Evolutionary conservation across 768 basidiomycete species (phyloP), one percentile per base, ranked within the genome.

Genomic region (Termitomyces sp.): DNA sequence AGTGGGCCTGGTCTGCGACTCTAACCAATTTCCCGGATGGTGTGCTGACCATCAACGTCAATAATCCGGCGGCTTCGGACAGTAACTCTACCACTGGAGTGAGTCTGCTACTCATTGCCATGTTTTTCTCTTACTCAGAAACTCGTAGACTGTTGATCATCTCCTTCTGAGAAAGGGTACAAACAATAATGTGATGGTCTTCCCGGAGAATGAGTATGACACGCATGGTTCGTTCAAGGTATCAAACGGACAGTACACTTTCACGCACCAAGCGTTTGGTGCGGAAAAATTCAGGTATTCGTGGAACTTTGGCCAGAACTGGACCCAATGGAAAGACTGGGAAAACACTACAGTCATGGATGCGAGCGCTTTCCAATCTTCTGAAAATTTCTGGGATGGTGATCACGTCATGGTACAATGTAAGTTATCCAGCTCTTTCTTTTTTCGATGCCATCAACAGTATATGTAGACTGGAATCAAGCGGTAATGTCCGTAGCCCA

Each of bases 351-450:
- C 90, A 1, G 78, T 73, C 0, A 82, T 96, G 55, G 77, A 87
- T 55, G 67, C 81, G 9, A 72, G 70, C n/a, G 60, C 82, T 11
- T 89, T 94, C 70, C 65, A 71, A 16, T 73, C 73, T 45, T 67
- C 73, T 22, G 71, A 71, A 16, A 72, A 76, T 36, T 94, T 86
- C 72, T 97, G 94, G 94, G 56, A 71, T 1, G 94, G 94, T 7
- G 72, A 88, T 57, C 94, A 97, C 69, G 79, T 96, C 68, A 86
- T 92, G 72, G 81, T 96, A 36, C 93, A 97, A 76, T 96, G 90
- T 92, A 60, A 63, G 88, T 75, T 35, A 26, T 32, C 50, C 3
- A 10, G 48, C 30, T 32, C 32, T 52, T 22, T 14, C 46, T 62
- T 45, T 30, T 45, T 48, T 44, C 22, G 7, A 9, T 30, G 18